phyloP scores from a whole-genome alignment of 805 yeast species.

The Candida sakaeoensis region DNA sequence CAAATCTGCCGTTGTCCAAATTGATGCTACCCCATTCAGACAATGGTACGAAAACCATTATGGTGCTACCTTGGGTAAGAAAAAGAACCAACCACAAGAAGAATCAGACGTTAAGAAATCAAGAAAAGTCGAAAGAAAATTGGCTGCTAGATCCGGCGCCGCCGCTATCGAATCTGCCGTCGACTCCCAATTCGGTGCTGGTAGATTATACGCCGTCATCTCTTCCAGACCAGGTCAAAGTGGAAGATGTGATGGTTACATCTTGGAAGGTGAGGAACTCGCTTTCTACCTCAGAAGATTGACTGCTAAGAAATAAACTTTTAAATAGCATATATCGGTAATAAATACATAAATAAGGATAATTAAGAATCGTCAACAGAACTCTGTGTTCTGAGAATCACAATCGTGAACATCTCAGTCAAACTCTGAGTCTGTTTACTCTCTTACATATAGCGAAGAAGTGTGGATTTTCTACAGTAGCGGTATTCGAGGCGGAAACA shows the following conservation, averaged over 20 bases:
- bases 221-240: slow-evolving; percentile 99
- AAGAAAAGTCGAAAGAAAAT: slow-evolving; percentile 82
- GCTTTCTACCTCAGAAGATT: slow-evolving; percentile 99
- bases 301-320: slow-evolving; percentile 91
- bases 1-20: slow-evolving; percentile 97
- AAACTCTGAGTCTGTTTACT: no score
- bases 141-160: slow-evolving; percentile 84
- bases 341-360: slow-evolving; percentile 1
- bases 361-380: background rate
- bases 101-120: slow-evolving; percentile 66
- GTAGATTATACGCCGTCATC: slow-evolving; percentile 97
- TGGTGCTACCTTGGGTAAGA: slow-evolving; percentile 90
- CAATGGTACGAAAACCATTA: slow-evolving; percentile 99
- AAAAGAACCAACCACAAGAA: slow-evolving; percentile 31
- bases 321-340: slow-evolving; percentile 3
- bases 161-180: slow-evolving; percentile 88
- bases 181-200: slow-evolving; percentile 95
- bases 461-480: no score
- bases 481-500: no score
- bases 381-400: no score
- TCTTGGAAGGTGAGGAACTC: slow-evolving; percentile 99
- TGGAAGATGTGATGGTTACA: slow-evolving; percentile 99
- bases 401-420: no score
- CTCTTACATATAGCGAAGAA: no score
- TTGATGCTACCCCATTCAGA: slow-evolving; percentile 99